Conservation (phyloP, 345 rosid species). For the Citrus hindsii region DNA sequence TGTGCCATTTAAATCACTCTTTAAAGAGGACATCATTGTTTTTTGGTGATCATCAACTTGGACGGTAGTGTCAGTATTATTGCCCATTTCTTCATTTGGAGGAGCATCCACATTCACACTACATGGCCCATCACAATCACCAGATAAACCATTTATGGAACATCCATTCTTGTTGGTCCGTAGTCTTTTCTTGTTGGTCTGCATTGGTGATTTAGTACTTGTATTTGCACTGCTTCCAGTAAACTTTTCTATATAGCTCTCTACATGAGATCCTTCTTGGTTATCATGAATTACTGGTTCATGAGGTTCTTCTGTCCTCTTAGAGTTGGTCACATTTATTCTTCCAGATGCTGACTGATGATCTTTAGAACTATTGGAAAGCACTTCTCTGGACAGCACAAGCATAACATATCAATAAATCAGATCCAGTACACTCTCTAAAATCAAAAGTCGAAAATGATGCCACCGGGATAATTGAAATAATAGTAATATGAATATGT, state of each 20-base stretch:
- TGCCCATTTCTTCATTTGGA: slow-evolving; percentile 9
- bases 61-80: slow-evolving; percentile 3
- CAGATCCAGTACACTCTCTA: background rate
- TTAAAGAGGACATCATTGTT: slow-evolving; percentile 7
- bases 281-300: slow-evolving; percentile 6
- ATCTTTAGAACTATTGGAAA: slow-evolving; percentile 6
- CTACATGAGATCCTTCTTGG: background rate
- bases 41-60: slow-evolving; percentile 15
- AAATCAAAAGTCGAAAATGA: background rate
- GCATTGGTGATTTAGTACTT: slow-evolving; percentile 7
- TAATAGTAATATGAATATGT: background rate
- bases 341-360: slow-evolving; percentile 5
- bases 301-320: slow-evolving; percentile 12
- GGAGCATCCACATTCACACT: slow-evolving; percentile 22
- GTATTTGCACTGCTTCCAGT: background rate
- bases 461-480: background rate
- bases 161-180: background rate
- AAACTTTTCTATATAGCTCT: background rate
- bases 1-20: slow-evolving; percentile 15
- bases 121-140: slow-evolving; percentile 1
- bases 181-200: background rate
- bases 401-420: background rate
- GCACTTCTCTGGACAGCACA: slow-evolving; percentile 15
- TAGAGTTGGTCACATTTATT: background rate
- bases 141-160: slow-evolving; percentile 8